Evolutionary conservation across 208 protist genomes (phyloP), one percentile per base, ranked within the genome.

Genomic region (Acanthamoeba comandoni): DNA sequence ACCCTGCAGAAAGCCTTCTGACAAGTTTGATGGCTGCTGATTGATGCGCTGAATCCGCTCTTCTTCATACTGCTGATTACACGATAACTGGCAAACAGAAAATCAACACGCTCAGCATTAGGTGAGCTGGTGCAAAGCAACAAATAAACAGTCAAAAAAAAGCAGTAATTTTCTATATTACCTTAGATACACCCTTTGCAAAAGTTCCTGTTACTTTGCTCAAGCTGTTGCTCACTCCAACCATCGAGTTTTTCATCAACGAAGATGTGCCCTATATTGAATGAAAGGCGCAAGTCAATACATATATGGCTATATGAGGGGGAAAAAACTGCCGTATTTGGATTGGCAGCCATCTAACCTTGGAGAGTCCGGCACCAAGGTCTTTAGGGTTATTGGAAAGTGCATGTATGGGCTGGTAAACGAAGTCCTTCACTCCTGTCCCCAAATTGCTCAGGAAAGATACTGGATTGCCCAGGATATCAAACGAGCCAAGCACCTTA

Each of bases 391-490:
- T 80, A 1, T 60, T 71, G 22, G 92, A 57, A 43, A 97, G 60
- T 22, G 94, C 96, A 5, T 94, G 17, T 7, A 92, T 92, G 12
- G 96, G 96, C 84, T 96, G 92, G 55, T 94, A 94, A 80, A 97
- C 94, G 17, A 97, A 95, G 73, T 96, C 95, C 60, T 92, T 91
- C 15, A 97, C 91, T 52, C 96, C 96, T 1, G 93, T 94, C 49
- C 89, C 75, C 2, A 97, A 53, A 57, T 93, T 96, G 55, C 69
- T 88, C 22, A 97, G 85, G 31, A 97, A 62, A 19, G 92, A 94
- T 19, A 96, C 92, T 7, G 96, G 96, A 60, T 97, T 97, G 79
- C 96, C 96, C 39, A 97, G 87, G 24, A 94, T 86, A 31, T 96
- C 96, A 9, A 95, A 91, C 9, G 94, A 94, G 0, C 95, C 95